Percentiles rank a stretch among this genome's conserved stretches.
Conservation (phyloP, 1,139 yeast species). For the Yamadazyma diddensiae region DNA sequence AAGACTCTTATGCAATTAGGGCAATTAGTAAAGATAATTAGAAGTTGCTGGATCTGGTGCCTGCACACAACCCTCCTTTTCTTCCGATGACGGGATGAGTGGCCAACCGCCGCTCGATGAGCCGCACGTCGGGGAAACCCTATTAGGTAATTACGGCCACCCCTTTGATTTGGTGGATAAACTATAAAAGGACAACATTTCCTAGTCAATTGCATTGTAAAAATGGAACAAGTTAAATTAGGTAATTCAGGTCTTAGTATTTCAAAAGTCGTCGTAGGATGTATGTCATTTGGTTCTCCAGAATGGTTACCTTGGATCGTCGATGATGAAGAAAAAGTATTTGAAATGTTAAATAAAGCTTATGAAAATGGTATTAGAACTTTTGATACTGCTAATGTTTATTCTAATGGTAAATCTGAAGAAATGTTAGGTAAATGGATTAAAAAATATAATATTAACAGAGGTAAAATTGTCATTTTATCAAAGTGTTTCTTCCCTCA, state of each 20-base stretch:
- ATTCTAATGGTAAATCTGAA: slow-evolving; percentile 26
- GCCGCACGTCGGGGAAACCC: too few species aligned
- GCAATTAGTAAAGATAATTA: too few species aligned
- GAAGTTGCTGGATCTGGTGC: too few species aligned
- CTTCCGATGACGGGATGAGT: too few species aligned
- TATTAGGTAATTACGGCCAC: too few species aligned
- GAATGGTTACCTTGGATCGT: slow-evolving; percentile 30
- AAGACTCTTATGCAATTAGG: too few species aligned
- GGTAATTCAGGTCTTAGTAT: slow-evolving; percentile 53
- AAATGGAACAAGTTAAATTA: slow-evolving; percentile 13
- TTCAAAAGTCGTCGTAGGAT: slow-evolving; percentile 53
- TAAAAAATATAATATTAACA: slow-evolving; percentile 1
- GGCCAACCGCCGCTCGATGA: too few species aligned
- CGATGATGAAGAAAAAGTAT: slow-evolving; percentile 24
- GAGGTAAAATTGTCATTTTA: slow-evolving; percentile 1
- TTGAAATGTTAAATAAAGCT: slow-evolving; percentile 41
- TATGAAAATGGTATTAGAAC: slow-evolving; percentile 52
- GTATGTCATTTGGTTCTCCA: slow-evolving; percentile 54
- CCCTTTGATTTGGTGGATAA: too few species aligned
- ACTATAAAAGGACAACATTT: too few species aligned
- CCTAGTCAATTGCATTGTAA: too few species aligned
- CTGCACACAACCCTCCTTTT: too few species aligned
- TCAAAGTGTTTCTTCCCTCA: not conserved
- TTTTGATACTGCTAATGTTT: slow-evolving; percentile 27
- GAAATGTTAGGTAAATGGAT: slow-evolving; percentile 7